phyloP scores from a whole-genome alignment of 495 filamentous ascomycete genomes.

The Aspergillus baeticus region DNA sequence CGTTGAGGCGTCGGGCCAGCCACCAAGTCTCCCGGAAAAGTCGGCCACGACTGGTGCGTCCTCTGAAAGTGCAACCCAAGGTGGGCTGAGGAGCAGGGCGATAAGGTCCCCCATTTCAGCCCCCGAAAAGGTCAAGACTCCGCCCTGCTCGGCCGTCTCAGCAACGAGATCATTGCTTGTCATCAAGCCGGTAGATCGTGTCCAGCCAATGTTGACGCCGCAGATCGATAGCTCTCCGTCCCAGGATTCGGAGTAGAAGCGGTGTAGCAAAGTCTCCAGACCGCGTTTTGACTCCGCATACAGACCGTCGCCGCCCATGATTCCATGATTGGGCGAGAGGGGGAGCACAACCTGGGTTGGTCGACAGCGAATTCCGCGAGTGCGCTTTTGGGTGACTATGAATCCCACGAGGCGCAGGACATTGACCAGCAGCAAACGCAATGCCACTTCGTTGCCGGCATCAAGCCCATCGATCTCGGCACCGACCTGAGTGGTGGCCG shows the following conservation, averaged over 20 bases:
- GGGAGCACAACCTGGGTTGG: conserved; percentile 94
- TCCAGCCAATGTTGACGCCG: conserved; percentile 97
- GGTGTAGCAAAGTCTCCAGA: conserved; percentile 92
- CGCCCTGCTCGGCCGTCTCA: conserved; percentile 87
- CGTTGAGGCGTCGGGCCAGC: neutral
- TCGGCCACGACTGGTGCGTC: conserved; percentile 90
- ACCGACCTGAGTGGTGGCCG: conserved; percentile 92
- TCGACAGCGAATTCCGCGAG: conserved; percentile 81
- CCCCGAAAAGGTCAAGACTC: conserved; percentile 92
- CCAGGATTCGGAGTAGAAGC: conserved; percentile 97
- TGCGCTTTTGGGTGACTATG: conserved; percentile 83
- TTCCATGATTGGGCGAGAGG: conserved; percentile 94
- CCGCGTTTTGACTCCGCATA: conserved; percentile 98
- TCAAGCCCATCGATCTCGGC: conserved; percentile 95
- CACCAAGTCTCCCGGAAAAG: conserved; percentile 78
- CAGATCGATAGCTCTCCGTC: conserved; percentile 95
- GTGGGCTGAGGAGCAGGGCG: conserved; percentile 86
- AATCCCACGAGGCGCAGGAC: conserved; percentile 81
- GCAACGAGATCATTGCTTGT: conserved; percentile 93
- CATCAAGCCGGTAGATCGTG: conserved; percentile 95
- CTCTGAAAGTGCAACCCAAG: conserved; percentile 89
- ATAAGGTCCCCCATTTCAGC: conserved; percentile 98
- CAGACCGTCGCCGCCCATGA: conserved; percentile 92
- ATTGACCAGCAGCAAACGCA: conserved; percentile 98
- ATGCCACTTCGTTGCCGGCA: conserved; percentile 93